A percentile compares a stretch with the other conserved stretches of the same genome.
phyloP scores from a whole-genome alignment of 108 stramenopile species.

The Skeletonema menzelii region DNA sequence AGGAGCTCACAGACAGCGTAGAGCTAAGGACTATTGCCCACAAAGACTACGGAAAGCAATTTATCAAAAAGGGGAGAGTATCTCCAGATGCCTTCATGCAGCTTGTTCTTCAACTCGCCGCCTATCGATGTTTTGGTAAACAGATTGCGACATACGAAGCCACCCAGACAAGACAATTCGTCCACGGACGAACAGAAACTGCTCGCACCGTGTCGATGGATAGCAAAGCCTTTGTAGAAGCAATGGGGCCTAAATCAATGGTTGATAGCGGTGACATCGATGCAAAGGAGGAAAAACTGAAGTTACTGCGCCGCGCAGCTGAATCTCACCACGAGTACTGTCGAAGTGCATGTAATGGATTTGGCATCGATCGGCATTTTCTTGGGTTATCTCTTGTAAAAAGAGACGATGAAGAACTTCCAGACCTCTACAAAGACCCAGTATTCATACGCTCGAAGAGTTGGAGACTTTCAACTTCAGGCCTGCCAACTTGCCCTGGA shows the following conservation, averaged over 20 bases:
- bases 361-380: slow-evolving; percentile 74
- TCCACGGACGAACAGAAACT: slow-evolving; percentile 70
- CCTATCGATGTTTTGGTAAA: slow-evolving; percentile 56
- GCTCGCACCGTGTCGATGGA: slow-evolving; percentile 51
- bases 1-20: slow-evolving; percentile 13
- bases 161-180: slow-evolving; percentile 55
- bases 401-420: slow-evolving; percentile 43
- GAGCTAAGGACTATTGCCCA: slow-evolving; percentile 39
- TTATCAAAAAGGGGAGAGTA: slow-evolving; percentile 52
- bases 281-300: background rate
- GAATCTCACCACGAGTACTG: background rate
- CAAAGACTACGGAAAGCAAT: slow-evolving; percentile 44
- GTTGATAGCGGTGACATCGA: slow-evolving; percentile 34
- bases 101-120: slow-evolving; percentile 73
- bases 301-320: background rate
- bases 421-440: slow-evolving; percentile 64
- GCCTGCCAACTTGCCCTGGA: slow-evolving; percentile 65
- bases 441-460: slow-evolving; percentile 62
- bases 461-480: slow-evolving; percentile 74
- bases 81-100: slow-evolving; percentile 77
- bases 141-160: slow-evolving; percentile 71
- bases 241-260: slow-evolving; percentile 31
- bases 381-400: slow-evolving; percentile 63
- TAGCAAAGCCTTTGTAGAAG: slow-evolving; percentile 44
- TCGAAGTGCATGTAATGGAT: slow-evolving; percentile 21